Evolutionary conservation across 2,329 filamentous ascomycete genomes (phyloP).

Genomic region (Pseudocercospora cruenta): DNA sequence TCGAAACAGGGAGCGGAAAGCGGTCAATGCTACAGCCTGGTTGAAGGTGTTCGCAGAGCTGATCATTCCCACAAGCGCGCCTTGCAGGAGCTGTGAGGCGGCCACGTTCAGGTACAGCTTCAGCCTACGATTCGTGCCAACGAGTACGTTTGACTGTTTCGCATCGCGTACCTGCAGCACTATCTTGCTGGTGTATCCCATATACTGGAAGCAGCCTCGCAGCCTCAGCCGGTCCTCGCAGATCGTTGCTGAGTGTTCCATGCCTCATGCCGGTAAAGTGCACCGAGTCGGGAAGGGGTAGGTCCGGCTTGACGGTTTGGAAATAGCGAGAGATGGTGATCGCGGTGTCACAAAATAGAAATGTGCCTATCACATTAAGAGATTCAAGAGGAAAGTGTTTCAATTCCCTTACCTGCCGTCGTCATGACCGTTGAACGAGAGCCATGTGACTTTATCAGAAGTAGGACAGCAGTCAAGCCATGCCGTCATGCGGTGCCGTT

Average conservation of each 20-base stretch:
- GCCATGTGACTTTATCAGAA: not conserved
- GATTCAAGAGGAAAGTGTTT: not conserved
- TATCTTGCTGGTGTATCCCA: not conserved
- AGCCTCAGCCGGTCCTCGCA: not conserved
- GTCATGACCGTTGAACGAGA: not conserved
- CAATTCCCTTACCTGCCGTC: not conserved
- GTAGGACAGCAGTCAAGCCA: constrained; percentile 1
- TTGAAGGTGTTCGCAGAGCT: not conserved
- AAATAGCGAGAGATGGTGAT: constrained; percentile 1
- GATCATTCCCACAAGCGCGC: constrained; percentile 2
- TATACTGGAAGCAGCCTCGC: not conserved
- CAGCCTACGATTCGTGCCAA: not conserved
- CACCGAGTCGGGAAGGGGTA: constrained; percentile 1
- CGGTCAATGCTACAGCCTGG: not conserved
- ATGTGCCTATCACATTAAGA: not conserved
- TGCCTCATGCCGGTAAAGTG: not conserved
- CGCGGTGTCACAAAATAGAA: not conserved
- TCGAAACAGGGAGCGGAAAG: not conserved
- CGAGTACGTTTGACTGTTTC: not conserved
- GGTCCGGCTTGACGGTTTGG: not conserved
- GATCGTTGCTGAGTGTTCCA: not conserved
- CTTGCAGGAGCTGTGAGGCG: not conserved
- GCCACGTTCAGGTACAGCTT: constrained; percentile 2
- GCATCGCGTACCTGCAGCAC: constrained; percentile 1
- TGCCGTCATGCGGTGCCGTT: constrained; percentile 15